Base-by-base conservation (phyloP, 1,284 basidiomycete species). In the Tilletia indica region DNA sequence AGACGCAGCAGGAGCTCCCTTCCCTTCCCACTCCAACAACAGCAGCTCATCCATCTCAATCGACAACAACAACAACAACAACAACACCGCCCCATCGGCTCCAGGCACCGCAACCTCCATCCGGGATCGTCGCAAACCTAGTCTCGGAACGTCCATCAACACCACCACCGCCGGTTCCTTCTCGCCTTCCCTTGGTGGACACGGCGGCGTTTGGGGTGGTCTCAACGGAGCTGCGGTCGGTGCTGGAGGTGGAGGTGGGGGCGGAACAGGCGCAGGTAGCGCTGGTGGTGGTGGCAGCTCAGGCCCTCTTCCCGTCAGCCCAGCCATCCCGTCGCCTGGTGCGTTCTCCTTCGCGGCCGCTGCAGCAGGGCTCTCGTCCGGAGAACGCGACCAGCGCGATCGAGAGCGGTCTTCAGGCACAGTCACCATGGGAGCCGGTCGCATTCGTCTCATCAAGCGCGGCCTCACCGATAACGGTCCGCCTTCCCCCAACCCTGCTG, bases 291-390 rank as follows among this genome's bases (percentile, higher is more conserved):
- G 48, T 19, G 45, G 45, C 25, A 31, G 25, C 25, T 31, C 25
- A 19, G 51, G 51, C 51, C 51, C 67, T 47, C n/a, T 49, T 11
- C 25, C 47, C 31, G n/a, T 34, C 36, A 75, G 76, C 34, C 75
- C 75, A 9, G 31, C 75, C 25, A 73, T 79, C 14, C 72, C 72
- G 68, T 78, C 76, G 9, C 80, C 80, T 2, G 79, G 80, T 61
- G 77, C 71, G 9, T 81, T 81, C 70, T 78, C 76, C 42, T 81
- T 81, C 72, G 80, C 80, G 12, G 80, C 79, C 2, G 80, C 80
- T 11, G 75, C 75, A n/a, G 61, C 49, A 6, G 75, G 73, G 31
- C 68, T 63, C n/a, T 49, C 36, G 31, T 42, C 67, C 51, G 68
- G 68, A 19, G 47, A 47, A 36, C 61, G 45, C 31, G 75, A 64